Evolutionary conservation across 805 yeast genomes (phyloP).

Genomic region (Hanseniaspora lachancei): DNA sequence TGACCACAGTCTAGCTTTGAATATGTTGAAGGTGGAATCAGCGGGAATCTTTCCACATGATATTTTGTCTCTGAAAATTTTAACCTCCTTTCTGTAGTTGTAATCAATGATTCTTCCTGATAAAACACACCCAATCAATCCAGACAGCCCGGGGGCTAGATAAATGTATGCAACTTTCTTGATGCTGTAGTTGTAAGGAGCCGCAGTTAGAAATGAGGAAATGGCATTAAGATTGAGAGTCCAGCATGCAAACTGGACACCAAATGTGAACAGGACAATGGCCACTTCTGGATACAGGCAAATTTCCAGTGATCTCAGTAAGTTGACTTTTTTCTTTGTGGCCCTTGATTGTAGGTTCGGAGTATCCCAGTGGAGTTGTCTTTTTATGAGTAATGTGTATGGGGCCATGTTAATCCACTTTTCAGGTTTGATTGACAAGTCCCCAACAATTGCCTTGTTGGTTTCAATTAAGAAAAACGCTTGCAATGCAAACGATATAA

Average conservation of each 20-base stretch:
- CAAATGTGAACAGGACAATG: slow-evolving; percentile 41
- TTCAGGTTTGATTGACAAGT: slow-evolving; percentile 50
- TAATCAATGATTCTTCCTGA: slow-evolving; percentile 48
- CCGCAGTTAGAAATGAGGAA: slow-evolving; percentile 36
- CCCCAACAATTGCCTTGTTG: slow-evolving; percentile 55
- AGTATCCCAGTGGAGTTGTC: slow-evolving; percentile 22
- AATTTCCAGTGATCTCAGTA: slow-evolving; percentile 15
- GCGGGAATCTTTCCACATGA: slow-evolving; percentile 16
- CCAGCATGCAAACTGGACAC: slow-evolving; percentile 58
- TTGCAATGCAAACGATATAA: slow-evolving; percentile 29
- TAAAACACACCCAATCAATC: slow-evolving; percentile 45
- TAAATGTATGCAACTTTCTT: slow-evolving; percentile 57
- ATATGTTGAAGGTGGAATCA: slow-evolving; percentile 39
- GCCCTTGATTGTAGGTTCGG: slow-evolving; percentile 26
- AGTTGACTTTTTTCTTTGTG: slow-evolving; percentile 16
- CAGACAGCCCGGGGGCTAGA: slow-evolving; percentile 60
- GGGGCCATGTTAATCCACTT: slow-evolving; percentile 33
- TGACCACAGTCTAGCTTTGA: slow-evolving; percentile 37
- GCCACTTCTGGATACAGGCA: slow-evolving; percentile 34
- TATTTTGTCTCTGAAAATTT: slow-evolving; percentile 27
- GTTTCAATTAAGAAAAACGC: slow-evolving; percentile 60
- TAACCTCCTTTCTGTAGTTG: slow-evolving; percentile 24
- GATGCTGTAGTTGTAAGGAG: slow-evolving; percentile 39
- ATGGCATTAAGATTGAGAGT: slow-evolving; percentile 54
- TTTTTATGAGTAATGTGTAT: slow-evolving; percentile 31